Evolutionary conservation across 106 monocot genomes (phyloP).

Genomic region (Platanthera zijinensis): DNA sequence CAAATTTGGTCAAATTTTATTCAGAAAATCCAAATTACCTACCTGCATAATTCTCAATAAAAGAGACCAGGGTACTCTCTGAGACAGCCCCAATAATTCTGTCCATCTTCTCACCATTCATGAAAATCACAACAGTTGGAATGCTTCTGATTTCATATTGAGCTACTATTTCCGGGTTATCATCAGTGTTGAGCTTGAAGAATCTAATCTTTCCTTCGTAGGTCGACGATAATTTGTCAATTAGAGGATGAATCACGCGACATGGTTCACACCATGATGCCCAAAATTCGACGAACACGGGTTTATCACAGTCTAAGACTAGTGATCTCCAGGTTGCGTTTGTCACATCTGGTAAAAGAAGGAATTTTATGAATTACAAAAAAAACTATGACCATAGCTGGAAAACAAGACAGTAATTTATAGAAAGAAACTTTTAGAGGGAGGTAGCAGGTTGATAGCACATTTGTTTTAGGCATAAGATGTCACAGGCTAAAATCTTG

Average conservation of each 20-base stretch:
- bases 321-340: neutral
- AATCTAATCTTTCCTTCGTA: conserved; percentile 22
- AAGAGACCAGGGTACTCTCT: conserved; percentile 15
- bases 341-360: conserved; percentile 1
- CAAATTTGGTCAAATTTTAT: neutral
- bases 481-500: too few species aligned
- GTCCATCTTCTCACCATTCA: conserved; percentile 33
- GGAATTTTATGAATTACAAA: neutral
- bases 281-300: conserved; percentile 33
- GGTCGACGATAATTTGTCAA: conserved; percentile 16
- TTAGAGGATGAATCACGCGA: conserved; percentile 21
- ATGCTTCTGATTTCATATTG: conserved; percentile 39
- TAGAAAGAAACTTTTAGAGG: too few species aligned
- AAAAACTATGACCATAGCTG: neutral
- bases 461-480: too few species aligned
- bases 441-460: too few species aligned
- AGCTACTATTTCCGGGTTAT: conserved; percentile 20
- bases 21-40: neutral
- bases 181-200: conserved; percentile 40
- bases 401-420: neutral
- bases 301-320: conserved; percentile 6
- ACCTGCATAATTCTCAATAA: conserved; percentile 22
- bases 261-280: conserved; percentile 50
- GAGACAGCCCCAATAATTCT: conserved; percentile 33
- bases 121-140: conserved; percentile 35